Base-by-base conservation (phyloP, 2,329 filamentous ascomycete species). In the Chrysoporthe puriensis region DNA sequence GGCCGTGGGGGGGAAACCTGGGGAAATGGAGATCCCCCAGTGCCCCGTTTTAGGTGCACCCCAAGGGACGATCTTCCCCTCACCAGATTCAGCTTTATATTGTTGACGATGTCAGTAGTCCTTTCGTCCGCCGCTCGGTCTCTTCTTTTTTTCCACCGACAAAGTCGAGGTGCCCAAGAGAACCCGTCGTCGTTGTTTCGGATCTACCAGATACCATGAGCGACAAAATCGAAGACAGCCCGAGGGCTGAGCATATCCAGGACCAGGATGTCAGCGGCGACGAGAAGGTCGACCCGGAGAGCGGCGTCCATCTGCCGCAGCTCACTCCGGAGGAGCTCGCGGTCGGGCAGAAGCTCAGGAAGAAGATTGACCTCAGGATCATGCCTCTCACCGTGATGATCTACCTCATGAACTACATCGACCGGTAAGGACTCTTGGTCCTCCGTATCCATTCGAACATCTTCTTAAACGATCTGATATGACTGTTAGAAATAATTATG, bases 391-490 rank as follows among this genome's bases (percentile, higher is more conserved):
- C 91, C 54, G 86, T 91, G 63, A 72, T 91, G 59, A 91, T 92
- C 83, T 92, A 91, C 72, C 88, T 91, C 71, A 80, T 91, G 80
- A 91, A 91, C 73, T 91, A 90, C 74, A 78, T 91, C 14, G 86
- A 89, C 56, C 73, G 73, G 76, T 76, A 64, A 65, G 71, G 40
- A 4, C 14, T 21, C 16, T 34, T 13, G 9, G 1, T 40, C 56
- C 14, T 34, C 72, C 13, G 18, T 54, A 34, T 40, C 3, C 26
- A 13, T 72, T 46, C 34, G 43, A 46, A 44, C 40, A 18, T 43
- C 9, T 21, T 52, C 26, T 16, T n/a, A 46, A 16, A 2, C 16
- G 52, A 4, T 14, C 32, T 16, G 26, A 40, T 3, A 52, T 2
- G 2, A 4, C 50, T 4, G 2, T 18, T 34, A 69, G 68, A 26